A percentile compares a stretch with the other conserved stretches of the same genome.
These are phyloP conservation scores for Dryas drummondii DNA, from an alignment of 306 rosid genomes.

Conservation along the genomic window DNA sequence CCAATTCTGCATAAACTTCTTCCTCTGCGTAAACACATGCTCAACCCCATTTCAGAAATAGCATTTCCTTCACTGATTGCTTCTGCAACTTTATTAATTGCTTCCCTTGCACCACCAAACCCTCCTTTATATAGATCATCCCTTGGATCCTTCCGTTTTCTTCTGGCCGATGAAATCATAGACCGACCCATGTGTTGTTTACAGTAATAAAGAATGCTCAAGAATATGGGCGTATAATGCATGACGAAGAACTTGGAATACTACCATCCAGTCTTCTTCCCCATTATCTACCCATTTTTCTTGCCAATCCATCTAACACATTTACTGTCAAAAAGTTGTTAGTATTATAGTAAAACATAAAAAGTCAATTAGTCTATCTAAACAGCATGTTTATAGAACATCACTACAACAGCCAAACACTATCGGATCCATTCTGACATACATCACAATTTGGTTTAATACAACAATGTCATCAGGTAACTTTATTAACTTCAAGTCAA, in stretches of 20 bases:
- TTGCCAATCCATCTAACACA: background rate
- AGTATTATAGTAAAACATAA: background rate
- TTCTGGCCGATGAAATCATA: background rate
- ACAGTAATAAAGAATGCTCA: background rate
- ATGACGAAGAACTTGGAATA: slow-evolving; percentile 25
- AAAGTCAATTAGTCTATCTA: background rate
- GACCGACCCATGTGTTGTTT: background rate
- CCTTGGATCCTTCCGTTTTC: slow-evolving; percentile 13
- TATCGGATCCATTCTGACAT: background rate
- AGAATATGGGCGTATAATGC: slow-evolving; percentile 9
- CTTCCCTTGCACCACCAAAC: background rate
- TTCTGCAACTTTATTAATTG: slow-evolving; percentile 20
- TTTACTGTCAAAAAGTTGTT: background rate
- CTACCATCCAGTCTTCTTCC: slow-evolving; percentile 15
- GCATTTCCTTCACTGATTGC: slow-evolving; percentile 32
- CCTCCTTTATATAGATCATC: background rate
- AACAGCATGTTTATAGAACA: background rate
- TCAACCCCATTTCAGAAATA: slow-evolving; percentile 6
- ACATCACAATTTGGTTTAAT: background rate
- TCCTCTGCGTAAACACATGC: slow-evolving; percentile 18
- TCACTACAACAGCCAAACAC: background rate
- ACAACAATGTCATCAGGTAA: background rate
- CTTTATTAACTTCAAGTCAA: background rate
- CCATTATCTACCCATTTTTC: background rate
- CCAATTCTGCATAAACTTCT: slow-evolving; percentile 22